A percentile compares a stretch with the other conserved stretches of the same genome.
Conservation (phyloP, 768 basidiomycete species). For the Russula foetens region DNA sequence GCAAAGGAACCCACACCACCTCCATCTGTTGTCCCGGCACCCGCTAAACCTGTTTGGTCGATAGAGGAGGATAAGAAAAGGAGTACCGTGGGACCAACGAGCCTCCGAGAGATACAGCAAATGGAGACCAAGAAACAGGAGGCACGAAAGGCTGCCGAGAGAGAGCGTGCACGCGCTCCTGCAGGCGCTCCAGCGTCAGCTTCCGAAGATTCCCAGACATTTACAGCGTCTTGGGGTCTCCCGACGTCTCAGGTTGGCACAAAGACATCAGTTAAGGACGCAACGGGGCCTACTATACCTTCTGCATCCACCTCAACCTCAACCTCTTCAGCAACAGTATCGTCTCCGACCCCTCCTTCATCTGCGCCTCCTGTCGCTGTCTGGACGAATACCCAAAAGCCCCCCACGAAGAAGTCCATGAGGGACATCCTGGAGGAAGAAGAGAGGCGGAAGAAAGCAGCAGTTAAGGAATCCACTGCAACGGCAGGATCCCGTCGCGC, state of each 20-base stretch:
- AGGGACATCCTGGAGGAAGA: slow-evolving; percentile 99
- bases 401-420: slow-evolving; percentile 78
- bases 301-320: slow-evolving; percentile 37
- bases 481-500: slow-evolving; percentile 54
- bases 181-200: slow-evolving; percentile 37
- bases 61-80: slow-evolving; percentile 64
- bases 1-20: slow-evolving; percentile 20
- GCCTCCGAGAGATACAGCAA: slow-evolving; percentile 92
- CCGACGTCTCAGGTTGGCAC: slow-evolving; percentile 73
- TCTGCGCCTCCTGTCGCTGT: slow-evolving; percentile 38
- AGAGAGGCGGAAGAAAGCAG: slow-evolving; percentile 66
- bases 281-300: slow-evolving; percentile 31
- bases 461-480: slow-evolving; percentile 38
- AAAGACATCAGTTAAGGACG: slow-evolving; percentile 2
- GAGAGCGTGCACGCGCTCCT: slow-evolving; percentile 56
- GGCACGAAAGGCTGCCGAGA: slow-evolving; percentile 63
- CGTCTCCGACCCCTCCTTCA: slow-evolving; percentile 22
- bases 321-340: slow-evolving; percentile 24
- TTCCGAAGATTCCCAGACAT: slow-evolving; percentile 49
- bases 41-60: slow-evolving; percentile 52
- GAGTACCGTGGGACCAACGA: slow-evolving; percentile 42
- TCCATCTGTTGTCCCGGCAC: slow-evolving; percentile 21
- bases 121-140: slow-evolving; percentile 79
- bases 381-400: slow-evolving; percentile 62
- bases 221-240: slow-evolving; percentile 76